Percentiles rank a stretch among this genome's conserved stretches.
These are phyloP conservation scores for Fusarium pseudonygamai DNA, from an alignment of 2,329 filamentous ascomycete species.

Conservation along the genomic window DNA sequence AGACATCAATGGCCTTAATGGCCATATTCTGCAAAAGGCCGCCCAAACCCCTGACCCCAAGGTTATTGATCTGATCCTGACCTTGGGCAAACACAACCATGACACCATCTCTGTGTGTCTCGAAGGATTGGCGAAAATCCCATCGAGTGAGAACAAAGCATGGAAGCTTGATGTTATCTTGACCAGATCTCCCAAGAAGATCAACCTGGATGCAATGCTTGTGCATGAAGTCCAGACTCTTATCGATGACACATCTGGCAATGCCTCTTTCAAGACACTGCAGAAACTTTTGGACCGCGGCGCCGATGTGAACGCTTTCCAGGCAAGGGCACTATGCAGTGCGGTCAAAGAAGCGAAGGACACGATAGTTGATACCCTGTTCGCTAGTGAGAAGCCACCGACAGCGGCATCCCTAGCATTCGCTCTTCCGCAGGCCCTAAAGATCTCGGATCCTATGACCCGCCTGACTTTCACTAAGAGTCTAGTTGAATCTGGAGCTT, in stretches of 20 bases:
- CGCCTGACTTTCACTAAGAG: slow-evolving; percentile 61
- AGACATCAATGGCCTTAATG: slow-evolving; percentile 61
- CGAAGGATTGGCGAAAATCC: slow-evolving; percentile 53
- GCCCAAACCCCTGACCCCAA: slow-evolving; percentile 56
- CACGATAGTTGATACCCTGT: slow-evolving; percentile 59
- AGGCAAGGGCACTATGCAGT: slow-evolving; percentile 60
- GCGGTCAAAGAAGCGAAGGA: slow-evolving; percentile 59
- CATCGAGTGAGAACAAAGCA: slow-evolving; percentile 57
- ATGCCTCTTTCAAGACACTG: slow-evolving; percentile 56
- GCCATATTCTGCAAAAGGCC: slow-evolving; percentile 54
- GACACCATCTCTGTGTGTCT: slow-evolving; percentile 57
- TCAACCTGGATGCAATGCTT: slow-evolving; percentile 57
- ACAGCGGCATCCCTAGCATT: slow-evolving; percentile 56
- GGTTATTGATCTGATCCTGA: slow-evolving; percentile 59
- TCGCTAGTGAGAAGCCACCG: slow-evolving; percentile 50
- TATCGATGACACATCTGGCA: slow-evolving; percentile 49
- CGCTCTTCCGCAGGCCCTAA: slow-evolving; percentile 63
- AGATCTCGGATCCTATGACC: slow-evolving; percentile 60
- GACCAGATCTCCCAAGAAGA: slow-evolving; percentile 53
- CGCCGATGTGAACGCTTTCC: slow-evolving; percentile 64
- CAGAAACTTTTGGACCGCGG: slow-evolving; percentile 59
- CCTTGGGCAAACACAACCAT: slow-evolving; percentile 55
- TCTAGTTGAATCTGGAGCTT: slow-evolving; percentile 60
- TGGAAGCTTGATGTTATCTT: slow-evolving; percentile 61
- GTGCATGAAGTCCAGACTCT: slow-evolving; percentile 61